Conservation (phyloP, 139 green algal genomes). For the Bryopsis sp. region DNA sequence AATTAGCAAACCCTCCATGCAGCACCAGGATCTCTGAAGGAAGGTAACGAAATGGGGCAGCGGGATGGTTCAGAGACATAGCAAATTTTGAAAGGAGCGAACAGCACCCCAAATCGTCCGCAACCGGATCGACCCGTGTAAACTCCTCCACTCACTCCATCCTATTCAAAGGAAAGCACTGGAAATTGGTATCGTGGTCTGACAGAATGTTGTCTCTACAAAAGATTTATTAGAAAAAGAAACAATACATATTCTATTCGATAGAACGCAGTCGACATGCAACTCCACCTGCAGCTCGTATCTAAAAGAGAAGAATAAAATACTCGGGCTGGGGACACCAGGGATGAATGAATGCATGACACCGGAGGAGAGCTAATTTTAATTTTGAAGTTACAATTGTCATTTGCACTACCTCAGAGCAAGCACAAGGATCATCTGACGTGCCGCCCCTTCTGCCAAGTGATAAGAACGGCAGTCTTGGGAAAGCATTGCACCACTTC, state of each 20-base stretch:
- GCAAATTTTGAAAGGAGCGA: not conserved
- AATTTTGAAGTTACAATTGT: too few relatives aligned
- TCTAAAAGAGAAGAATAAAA: too few relatives aligned
- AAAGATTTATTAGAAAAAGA: too few relatives aligned
- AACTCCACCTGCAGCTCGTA: too few relatives aligned
- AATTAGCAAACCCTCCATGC: not conserved
- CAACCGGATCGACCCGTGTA: not conserved
- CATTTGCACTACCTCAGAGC: not conserved
- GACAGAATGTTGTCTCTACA: too few relatives aligned
- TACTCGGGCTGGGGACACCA: too few relatives aligned
- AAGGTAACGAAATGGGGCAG: not conserved
- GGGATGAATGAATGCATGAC: too few relatives aligned
- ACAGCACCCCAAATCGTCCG: not conserved
- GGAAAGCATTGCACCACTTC: not conserved
- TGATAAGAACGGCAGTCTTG: not conserved
- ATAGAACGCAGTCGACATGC: too few relatives aligned
- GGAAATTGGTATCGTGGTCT: too few relatives aligned
- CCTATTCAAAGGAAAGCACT: not conserved
- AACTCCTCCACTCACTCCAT: not conserved
- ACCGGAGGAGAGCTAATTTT: too few relatives aligned
- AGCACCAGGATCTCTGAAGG: not conserved
- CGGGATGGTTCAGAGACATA: not conserved
- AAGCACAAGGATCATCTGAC: constrained; percentile 1
- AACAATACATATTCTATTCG: too few relatives aligned
- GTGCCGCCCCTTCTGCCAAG: too few relatives aligned